Percentiles rank a stretch among this genome's conserved stretches.
Conservation (phyloP, 257 asterid species). For the Lithospermum erythrorhizon region DNA sequence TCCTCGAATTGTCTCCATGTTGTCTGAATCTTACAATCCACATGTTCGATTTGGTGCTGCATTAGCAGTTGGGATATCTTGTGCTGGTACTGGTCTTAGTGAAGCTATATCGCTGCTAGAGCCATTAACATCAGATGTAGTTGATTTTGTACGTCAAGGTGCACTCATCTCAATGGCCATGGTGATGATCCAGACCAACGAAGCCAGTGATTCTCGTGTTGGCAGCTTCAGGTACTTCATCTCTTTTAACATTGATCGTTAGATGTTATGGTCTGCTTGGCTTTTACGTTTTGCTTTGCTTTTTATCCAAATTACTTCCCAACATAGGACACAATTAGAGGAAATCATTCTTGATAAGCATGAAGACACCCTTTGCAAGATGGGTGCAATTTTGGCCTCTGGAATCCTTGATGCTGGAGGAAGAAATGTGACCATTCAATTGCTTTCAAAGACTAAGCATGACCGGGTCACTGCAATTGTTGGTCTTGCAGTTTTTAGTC, state of each 20-base stretch:
- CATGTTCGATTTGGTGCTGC: conserved; percentile 99
- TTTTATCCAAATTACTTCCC: background rate
- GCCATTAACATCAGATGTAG: conserved; percentile 93
- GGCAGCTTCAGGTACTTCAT: conserved; percentile 43
- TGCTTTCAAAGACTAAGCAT: conserved; percentile 80
- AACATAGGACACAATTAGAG: conserved; percentile 74
- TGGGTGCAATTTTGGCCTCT: conserved; percentile 89
- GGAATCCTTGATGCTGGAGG: conserved; percentile 99
- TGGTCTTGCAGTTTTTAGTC: conserved; percentile 82
- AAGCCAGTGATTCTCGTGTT: conserved; percentile 52
- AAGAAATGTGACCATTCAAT: conserved; percentile 73
- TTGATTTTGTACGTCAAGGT: conserved; percentile 98
- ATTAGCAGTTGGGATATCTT: conserved; percentile 92
- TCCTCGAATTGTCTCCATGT: conserved; percentile 78
- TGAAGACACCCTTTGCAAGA: conserved; percentile 33
- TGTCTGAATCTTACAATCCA: conserved; percentile 34
- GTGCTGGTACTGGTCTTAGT: conserved; percentile 96
- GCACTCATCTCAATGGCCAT: conserved; percentile 98
- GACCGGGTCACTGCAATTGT: conserved; percentile 81
- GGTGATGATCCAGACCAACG: conserved; percentile 95
- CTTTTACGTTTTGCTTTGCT: background rate
- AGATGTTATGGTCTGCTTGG: conserved; percentile 1
- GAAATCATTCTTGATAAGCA: conserved; percentile 85
- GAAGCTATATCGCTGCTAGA: conserved; percentile 93
- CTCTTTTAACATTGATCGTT: background rate